A percentile compares a stretch with the other conserved stretches of the same genome.
phyloP scores from a whole-genome alignment of 108 stramenopile species.

The Hondaea fermentalgiana region DNA sequence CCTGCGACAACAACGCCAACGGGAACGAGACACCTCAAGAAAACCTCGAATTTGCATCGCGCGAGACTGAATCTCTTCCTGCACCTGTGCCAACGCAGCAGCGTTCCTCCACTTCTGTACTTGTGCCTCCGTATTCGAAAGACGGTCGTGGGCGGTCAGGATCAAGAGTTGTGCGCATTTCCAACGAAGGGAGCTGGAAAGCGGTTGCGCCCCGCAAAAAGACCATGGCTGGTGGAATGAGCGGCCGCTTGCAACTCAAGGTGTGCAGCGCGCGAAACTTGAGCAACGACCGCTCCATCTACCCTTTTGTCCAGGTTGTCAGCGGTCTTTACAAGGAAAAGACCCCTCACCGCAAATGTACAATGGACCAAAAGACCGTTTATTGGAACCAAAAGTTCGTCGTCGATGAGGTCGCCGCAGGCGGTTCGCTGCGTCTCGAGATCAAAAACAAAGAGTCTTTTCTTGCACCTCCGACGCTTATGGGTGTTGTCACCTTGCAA shows the following conservation, averaged over 20 bases:
- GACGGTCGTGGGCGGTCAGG: background rate
- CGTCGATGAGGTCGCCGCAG: background rate
- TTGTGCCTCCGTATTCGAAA: background rate
- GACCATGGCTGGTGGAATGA: background rate
- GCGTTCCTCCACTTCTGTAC: too few species aligned
- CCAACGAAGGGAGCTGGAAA: background rate
- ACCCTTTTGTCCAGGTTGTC: background rate
- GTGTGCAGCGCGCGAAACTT: background rate
- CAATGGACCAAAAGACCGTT: background rate
- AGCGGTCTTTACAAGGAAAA: background rate
- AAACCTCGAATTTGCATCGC: too few species aligned
- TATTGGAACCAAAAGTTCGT: conserved; percentile 12
- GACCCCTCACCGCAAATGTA: background rate
- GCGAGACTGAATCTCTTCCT: too few species aligned
- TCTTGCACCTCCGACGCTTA: background rate
- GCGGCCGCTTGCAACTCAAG: background rate
- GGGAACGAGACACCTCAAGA: too few species aligned
- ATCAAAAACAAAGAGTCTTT: conserved; percentile 9
- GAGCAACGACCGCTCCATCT: background rate
- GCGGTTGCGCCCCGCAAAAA: background rate
- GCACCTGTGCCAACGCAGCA: too few species aligned
- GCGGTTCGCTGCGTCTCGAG: background rate
- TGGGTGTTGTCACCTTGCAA: background rate
- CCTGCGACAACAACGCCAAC: too few species aligned
- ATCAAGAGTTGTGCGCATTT: background rate